Evolutionary conservation across 2,329 filamentous ascomycete genomes (phyloP), one percentile per base, ranked within the genome.

Genomic region (Zopfia rhizophila): DNA sequence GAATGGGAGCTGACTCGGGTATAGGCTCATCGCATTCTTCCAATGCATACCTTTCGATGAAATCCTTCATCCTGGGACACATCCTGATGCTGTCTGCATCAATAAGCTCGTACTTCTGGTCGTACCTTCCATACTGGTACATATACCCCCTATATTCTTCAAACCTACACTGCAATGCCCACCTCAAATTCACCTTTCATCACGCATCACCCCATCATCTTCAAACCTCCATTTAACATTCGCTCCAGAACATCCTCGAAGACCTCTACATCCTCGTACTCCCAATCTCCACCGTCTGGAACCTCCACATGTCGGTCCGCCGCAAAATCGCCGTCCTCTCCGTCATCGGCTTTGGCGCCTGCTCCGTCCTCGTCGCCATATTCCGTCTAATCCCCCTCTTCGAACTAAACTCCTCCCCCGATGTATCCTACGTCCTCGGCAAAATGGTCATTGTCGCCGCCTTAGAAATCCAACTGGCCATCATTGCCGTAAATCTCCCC

Each of bases 161-260:
- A 14, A 7, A 25, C 48, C 64, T 55, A 79, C 75, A 4, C 75
- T 77, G n/a, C n/a, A n/a, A n/a, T n/a, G n/a, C n/a, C n/a, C n/a
- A n/a, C n/a, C n/a, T n/a, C n/a, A n/a, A n/a, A n/a, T n/a, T n/a
- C n/a, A 1, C 65, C 75, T 43, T 78, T 73, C 3, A n/a, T n/a
- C n/a, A n/a, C n/a, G n/a, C 75, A 60, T 22, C 68, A 74, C 38
- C 76, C 74, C 55, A 79, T 76, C 2, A 77, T 74, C 40, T 13
- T 53, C 5, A 42, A 30, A 42, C 25, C 13, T n/a, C n/a, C n/a
- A n/a, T n/a, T 10, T 48, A 14, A 46, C 25, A 16, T 21, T 27
- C 31, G 5, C 0, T 14, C 24, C 22, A 61, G 55, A 61, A 61
- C 33, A 56, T 59, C 19, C 10, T 50, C 24, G 14, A 48, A 31